Evolutionary conservation across 805 yeast genomes (phyloP), one percentile per base, ranked within the genome.

Genomic region (Candida incommunis): DNA sequence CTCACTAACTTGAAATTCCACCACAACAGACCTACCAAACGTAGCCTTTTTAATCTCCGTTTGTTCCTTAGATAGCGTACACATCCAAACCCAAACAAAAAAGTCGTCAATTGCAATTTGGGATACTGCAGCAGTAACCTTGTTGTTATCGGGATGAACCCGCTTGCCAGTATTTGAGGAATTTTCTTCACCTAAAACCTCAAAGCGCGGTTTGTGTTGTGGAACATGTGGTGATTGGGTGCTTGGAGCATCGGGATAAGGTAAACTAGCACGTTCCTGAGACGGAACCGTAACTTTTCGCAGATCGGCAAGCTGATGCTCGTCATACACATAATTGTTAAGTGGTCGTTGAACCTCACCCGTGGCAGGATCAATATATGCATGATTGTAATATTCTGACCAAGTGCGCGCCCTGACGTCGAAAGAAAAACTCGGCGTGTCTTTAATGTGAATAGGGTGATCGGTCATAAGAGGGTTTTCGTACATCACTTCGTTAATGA

Each of bases 21-120:
- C 74, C 4, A 86, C 84, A 46, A 84, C 69, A 0, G 94, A 78
- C 51, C 92, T 72, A 7, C 95, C 95, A 65, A 86, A 86, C 1
- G 80, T 60, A 25, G 72, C 71, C 59, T 82, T 82, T 52, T 77
- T 76, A 22, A 67, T 61, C 25, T 71, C 68, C 0, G 86, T 75
- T 56, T 83, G 82, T 57, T 86, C 95, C 25, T 78, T 70, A 0
- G 84, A 84, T 22, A 85, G 58, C 2, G 86, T 73, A 1, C 87
- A 76, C 55, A 85, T 67, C 95, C 95, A 86, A 0, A 95, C 75
- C 95, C 95, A 86, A 23, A 85, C 83, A 56, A 80, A 86, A 60
- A 82, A 86, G 60, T 86, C 95, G 60, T 84, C 94, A 18, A 86
- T 75, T 3, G 83, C 71, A 1, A 82, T 80, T 48, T 82, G 72